phyloP scores from a whole-genome alignment of 306 rosid species.

The Cicer pinnatifidum region DNA sequence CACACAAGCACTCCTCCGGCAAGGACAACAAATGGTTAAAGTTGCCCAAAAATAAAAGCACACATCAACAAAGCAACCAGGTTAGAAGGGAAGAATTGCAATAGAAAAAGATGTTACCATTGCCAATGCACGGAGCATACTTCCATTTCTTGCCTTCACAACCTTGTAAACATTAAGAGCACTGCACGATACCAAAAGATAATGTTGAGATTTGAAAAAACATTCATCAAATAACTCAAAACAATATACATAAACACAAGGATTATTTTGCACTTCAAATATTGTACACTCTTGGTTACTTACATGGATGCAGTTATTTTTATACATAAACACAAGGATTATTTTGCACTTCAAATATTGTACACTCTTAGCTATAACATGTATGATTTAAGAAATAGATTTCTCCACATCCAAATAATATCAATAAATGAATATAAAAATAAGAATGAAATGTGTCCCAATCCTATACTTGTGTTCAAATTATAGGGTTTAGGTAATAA shows the following conservation, averaged over 20 bases:
- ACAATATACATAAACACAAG: slow-evolving; percentile 1
- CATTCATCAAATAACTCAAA: slow-evolving; percentile 31
- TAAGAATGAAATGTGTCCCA: too few species aligned
- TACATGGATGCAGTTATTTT: neutral
- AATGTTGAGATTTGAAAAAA: slow-evolving; percentile 34
- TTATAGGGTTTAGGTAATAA: too few species aligned
- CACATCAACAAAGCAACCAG: slow-evolving; percentile 37
- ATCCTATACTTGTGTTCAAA: too few species aligned
- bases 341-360: slow-evolving; percentile 5
- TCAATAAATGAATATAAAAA: too few species aligned
- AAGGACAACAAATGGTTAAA: slow-evolving; percentile 79
- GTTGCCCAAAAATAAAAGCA: slow-evolving; percentile 58
- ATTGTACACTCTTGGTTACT: neutral
- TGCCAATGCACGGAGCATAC: slow-evolving; percentile 79
- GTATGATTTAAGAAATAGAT: neutral
- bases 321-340: slow-evolving; percentile 1
- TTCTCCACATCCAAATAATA: too few species aligned
- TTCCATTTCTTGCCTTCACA: slow-evolving; percentile 80
- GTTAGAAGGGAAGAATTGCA: slow-evolving; percentile 23
- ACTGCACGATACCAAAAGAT: slow-evolving; percentile 59
- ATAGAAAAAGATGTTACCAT: slow-evolving; percentile 63
- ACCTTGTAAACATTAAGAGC: slow-evolving; percentile 71
- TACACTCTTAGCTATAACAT: neutral
- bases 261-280: slow-evolving; percentile 9
- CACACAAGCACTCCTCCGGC: slow-evolving; percentile 78